A percentile compares a stretch with the other conserved stretches of the same genome.
phyloP scores from a whole-genome alignment of 306 rosid species.

The Quercus berberidifolia region DNA sequence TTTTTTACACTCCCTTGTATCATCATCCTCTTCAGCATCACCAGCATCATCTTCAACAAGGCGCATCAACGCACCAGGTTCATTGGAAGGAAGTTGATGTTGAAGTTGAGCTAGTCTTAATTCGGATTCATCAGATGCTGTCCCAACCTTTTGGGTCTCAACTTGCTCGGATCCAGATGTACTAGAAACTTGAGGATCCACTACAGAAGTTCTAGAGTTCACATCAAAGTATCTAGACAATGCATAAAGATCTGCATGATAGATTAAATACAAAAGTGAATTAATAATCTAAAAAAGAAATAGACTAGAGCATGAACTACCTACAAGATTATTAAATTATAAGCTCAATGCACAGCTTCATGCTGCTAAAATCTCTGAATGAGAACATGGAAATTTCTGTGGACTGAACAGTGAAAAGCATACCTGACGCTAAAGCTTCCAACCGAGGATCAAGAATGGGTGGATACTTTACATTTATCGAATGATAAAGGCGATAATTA shows the following conservation, averaged over 20 bases:
- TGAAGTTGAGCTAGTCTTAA: constrained; percentile 92
- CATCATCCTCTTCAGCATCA: constrained; percentile 72
- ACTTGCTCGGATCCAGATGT: constrained; percentile 40
- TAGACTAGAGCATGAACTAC: neutral
- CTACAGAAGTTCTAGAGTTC: constrained; percentile 30
- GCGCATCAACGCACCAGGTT: constrained; percentile 83
- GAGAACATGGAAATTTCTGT: neutral
- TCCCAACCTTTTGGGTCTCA: constrained; percentile 33
- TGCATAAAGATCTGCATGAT: constrained; percentile 70
- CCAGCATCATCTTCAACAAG: constrained; percentile 62
- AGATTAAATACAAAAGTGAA: neutral
- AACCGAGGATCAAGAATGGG: constrained; percentile 73
- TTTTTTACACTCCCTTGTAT: constrained; percentile 64
- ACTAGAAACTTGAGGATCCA: constrained; percentile 43
- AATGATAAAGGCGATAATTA: constrained; percentile 70
- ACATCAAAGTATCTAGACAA: constrained; percentile 62
- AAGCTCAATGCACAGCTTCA: neutral
- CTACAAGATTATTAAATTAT: neutral
- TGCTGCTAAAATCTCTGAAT: neutral
- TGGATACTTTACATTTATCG: constrained; percentile 78
- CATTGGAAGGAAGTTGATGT: constrained; percentile 83
- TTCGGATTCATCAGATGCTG: constrained; percentile 48
- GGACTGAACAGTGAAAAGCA: neutral
- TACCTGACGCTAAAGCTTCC: constrained; percentile 89
- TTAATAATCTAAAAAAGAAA: neutral